phyloP scores from a whole-genome alignment of 495 filamentous ascomycete genomes.

The Letharia columbiana region DNA sequence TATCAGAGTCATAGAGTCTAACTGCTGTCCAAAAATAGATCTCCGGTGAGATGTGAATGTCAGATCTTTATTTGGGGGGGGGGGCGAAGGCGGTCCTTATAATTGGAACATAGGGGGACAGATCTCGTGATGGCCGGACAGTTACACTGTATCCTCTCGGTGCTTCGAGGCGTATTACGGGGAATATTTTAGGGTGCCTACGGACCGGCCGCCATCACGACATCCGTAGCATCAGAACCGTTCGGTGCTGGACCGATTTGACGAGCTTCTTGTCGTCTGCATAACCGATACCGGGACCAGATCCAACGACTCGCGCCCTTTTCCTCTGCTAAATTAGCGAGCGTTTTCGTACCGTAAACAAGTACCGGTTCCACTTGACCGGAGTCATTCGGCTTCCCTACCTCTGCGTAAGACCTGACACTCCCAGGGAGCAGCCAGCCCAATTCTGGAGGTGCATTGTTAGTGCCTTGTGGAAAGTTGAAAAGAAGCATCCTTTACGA shows the following conservation, averaged over 20 bases:
- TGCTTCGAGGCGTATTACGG: not conserved
- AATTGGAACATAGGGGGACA: slow-evolving; percentile 17
- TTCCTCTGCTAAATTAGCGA: slow-evolving; percentile 17
- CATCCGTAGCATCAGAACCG: slow-evolving; percentile 15
- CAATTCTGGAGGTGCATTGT: slow-evolving; percentile 12
- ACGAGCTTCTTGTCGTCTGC: slow-evolving; percentile 5
- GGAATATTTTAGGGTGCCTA: slow-evolving; percentile 17
- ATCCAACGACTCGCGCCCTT: slow-evolving; percentile 15
- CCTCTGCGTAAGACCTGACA: slow-evolving; percentile 14
- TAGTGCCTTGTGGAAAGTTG: not conserved
- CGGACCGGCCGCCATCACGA: slow-evolving; percentile 19
- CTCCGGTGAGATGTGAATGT: slow-evolving; percentile 11
- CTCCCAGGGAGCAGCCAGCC: slow-evolving; percentile 13
- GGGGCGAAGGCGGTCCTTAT: not conserved
- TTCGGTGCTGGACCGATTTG: slow-evolving; percentile 5
- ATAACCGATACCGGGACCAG: slow-evolving; percentile 14
- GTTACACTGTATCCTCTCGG: slow-evolving; percentile 13
- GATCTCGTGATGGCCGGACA: not conserved
- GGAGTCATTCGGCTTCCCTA: slow-evolving; percentile 12
- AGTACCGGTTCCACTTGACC: slow-evolving; percentile 13
- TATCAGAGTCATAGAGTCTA: slow-evolving; percentile 15
- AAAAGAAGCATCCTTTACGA: not conserved
- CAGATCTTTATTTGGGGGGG: not conserved
- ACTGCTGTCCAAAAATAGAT: slow-evolving; percentile 17
- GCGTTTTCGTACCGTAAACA: slow-evolving; percentile 1